Conservation (phyloP, 2,329 filamentous ascomycete species). For the Pseudocercospora cruenta region DNA sequence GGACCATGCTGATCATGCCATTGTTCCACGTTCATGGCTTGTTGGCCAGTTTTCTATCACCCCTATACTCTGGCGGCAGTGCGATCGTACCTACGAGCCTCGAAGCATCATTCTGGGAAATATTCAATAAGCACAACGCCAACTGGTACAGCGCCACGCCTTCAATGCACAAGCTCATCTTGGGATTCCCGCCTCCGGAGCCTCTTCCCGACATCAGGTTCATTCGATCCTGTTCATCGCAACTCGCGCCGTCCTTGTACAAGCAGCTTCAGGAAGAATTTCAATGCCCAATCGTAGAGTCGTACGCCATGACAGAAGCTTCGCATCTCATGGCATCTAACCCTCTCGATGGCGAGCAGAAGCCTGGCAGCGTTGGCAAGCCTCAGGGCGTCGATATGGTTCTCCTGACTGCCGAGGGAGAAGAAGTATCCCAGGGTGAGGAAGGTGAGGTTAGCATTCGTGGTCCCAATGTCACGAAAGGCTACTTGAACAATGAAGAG, state of each 20-base stretch:
- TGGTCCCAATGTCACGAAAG: conserved; percentile 80
- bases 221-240: conserved; percentile 83
- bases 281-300: conserved; percentile 78
- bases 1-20: conserved; percentile 86
- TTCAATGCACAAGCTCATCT: conserved; percentile 84
- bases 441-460: conserved; percentile 82
- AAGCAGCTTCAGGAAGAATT: conserved; percentile 75
- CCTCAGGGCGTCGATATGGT: conserved; percentile 80
- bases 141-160: conserved; percentile 92
- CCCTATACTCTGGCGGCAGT: conserved; percentile 73
- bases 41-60: conserved; percentile 77
- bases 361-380: conserved; percentile 78
- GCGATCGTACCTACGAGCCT: conserved; percentile 77
- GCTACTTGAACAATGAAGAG: conserved; percentile 78
- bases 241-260: conserved; percentile 79
- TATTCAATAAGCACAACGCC: conserved; percentile 72
- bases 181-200: conserved; percentile 62
- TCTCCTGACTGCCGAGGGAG: conserved; percentile 71
- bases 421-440: conserved; percentile 67
- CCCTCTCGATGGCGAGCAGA: conserved; percentile 63
- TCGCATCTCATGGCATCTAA: conserved; percentile 79
- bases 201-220: conserved; percentile 76
- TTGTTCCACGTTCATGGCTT: conserved; percentile 87
- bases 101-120: conserved; percentile 77
- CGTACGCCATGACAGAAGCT: conserved; percentile 90